Conservation (phyloP, 176 grass and related monocot genomes). For the Hyparrhenia diplandra region DNA sequence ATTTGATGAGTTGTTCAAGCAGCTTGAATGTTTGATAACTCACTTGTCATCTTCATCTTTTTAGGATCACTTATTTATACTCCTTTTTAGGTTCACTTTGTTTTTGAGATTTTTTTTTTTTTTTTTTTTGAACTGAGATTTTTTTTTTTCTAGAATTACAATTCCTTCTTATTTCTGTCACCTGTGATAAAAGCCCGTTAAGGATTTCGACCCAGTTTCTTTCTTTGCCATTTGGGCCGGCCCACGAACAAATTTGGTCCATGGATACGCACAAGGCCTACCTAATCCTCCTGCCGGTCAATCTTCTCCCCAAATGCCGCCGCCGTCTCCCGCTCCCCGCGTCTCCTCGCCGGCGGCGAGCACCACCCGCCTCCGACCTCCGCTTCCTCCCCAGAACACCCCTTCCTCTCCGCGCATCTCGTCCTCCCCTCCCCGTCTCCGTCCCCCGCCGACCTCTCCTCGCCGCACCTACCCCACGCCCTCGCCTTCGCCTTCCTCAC, state of each 20-base stretch:
- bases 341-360: constrained; percentile 34
- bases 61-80: too few relatives aligned
- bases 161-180: not conserved
- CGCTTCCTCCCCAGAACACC: constrained; percentile 22
- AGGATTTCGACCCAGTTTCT: not conserved
- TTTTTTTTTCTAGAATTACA: too few relatives aligned
- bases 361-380: constrained; percentile 30
- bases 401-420: constrained; percentile 41
- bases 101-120: too few relatives aligned
- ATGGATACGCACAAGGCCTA: not conserved
- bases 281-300: not conserved
- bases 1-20: too few relatives aligned
- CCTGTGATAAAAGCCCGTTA: not conserved
- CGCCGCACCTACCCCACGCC: constrained; percentile 48
- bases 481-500: constrained; percentile 66
- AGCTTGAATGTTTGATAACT: too few relatives aligned
- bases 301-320: not conserved
- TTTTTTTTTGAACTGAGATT: too few relatives aligned
- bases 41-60: too few relatives aligned
- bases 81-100: too few relatives aligned
- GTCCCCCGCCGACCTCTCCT: constrained; percentile 48
- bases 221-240: not conserved
- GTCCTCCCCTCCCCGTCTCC: constrained; percentile 46
- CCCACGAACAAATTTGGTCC: not conserved
- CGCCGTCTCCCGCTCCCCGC: constrained; percentile 3